phyloP scores from a whole-genome alignment of 257 asterid species.

The Solanum phureja region DNA sequence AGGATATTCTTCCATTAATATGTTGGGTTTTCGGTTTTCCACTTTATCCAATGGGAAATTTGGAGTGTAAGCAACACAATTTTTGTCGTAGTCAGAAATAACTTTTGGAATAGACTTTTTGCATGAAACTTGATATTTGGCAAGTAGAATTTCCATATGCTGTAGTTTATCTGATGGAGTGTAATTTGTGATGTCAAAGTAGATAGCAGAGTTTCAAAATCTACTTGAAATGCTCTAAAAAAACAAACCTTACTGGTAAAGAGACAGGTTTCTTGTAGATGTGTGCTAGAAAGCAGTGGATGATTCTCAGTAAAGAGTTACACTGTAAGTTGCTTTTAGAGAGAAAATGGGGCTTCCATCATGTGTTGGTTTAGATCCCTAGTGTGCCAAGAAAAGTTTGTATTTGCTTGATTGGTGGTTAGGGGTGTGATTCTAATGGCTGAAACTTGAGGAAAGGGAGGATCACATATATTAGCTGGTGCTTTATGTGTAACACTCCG shows the following conservation, averaged over 20 bases:
- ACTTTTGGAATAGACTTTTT: neutral
- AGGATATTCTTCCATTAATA: neutral
- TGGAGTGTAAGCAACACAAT: neutral
- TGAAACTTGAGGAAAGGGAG: neutral
- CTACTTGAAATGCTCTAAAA: neutral
- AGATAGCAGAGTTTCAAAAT: neutral
- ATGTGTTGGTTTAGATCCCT: neutral
- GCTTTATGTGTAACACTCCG: no score
- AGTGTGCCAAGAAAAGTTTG: neutral
- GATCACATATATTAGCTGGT: neutral
- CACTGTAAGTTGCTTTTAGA: neutral
- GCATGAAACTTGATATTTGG: neutral
- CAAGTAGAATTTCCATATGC: neutral
- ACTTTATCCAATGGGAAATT: neutral
- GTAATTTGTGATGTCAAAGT: neutral
- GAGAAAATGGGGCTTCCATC: neutral
- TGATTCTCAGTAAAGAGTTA: neutral
- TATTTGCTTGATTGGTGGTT: neutral
- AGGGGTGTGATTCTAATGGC: neutral
- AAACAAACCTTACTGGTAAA: neutral
- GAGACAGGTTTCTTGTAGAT: neutral
- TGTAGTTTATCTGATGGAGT: neutral
- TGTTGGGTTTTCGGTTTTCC: neutral
- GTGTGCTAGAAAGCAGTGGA: neutral
- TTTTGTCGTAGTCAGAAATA: neutral